Evolutionary conservation across 192 early-diverging fungal species (phyloP).

Genomic region (Coemansia sp.): DNA sequence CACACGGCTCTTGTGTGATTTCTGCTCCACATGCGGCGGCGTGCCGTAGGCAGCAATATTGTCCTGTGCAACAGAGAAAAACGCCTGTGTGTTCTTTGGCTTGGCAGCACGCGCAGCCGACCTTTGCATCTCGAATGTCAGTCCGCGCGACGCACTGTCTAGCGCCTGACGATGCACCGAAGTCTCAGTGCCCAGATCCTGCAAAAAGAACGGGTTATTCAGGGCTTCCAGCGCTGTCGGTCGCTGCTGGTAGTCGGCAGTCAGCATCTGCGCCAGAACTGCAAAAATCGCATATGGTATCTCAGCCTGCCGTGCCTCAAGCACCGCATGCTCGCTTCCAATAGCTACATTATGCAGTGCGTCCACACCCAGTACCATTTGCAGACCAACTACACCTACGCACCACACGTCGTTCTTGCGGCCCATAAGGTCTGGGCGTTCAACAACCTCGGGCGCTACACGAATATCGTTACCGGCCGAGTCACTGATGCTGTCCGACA

Average conservation of each 20-base stretch:
- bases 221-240: constrained; percentile 75
- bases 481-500: constrained; percentile 33
- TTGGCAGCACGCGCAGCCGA: constrained; percentile 1
- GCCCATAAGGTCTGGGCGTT: constrained; percentile 61
- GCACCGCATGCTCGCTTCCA: constrained; percentile 55
- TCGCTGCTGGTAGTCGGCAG: constrained; percentile 67
- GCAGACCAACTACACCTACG: constrained; percentile 63
- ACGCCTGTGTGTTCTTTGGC: background rate
- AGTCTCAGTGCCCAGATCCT: constrained; percentile 47
- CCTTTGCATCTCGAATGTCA: constrained; percentile 39
- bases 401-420: constrained; percentile 79
- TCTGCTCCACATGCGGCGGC: background rate
- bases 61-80: constrained; percentile 39
- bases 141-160: constrained; percentile 28
- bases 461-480: constrained; percentile 41
- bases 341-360: constrained; percentile 52
- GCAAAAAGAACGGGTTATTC: constrained; percentile 67
- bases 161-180: constrained; percentile 52
- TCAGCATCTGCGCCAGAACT: constrained; percentile 63
- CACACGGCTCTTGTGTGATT: background rate
- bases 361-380: constrained; percentile 71
- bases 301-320: constrained; percentile 48
- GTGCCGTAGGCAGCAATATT: constrained; percentile 17
- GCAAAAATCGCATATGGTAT: constrained; percentile 56
- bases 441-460: constrained; percentile 64